phyloP scores from a whole-genome alignment of 768 basidiomycete genomes.

The Nidularia pulvinata region DNA sequence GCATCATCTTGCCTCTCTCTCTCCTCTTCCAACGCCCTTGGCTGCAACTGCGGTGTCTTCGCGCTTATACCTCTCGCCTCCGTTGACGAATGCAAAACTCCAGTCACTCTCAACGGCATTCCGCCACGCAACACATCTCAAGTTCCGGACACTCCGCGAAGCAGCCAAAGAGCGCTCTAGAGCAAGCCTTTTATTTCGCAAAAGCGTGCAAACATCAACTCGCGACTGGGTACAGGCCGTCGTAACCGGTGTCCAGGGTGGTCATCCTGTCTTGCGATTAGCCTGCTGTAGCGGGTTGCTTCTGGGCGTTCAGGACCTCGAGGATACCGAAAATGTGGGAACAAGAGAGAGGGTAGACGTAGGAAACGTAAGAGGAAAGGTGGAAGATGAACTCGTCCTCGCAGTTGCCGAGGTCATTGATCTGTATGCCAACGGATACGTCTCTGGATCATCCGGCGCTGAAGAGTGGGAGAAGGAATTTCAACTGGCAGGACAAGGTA shows the following conservation, averaged over 20 bases:
- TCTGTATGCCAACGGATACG: conserved; percentile 32
- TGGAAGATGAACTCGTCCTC: conserved; percentile 69
- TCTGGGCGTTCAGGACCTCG: conserved; percentile 60
- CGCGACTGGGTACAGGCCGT: conserved; percentile 51
- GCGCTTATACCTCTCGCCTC: conserved; percentile 45
- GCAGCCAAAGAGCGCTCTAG: conserved; percentile 26
- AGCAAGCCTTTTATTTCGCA: conserved; percentile 30
- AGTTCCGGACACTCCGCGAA: conserved; percentile 38
- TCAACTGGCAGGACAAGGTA: conserved; percentile 44
- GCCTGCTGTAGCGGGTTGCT: conserved; percentile 66
- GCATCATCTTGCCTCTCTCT: conserved; percentile 52
- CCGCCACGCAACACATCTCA: conserved; percentile 59
- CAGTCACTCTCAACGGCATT: conserved; percentile 53
- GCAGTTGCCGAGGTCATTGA: conserved; percentile 79
- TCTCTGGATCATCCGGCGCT: conserved; percentile 22
- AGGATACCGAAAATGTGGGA: conserved; percentile 19
- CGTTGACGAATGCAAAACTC: conserved; percentile 44
- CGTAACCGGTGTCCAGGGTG: conserved; percentile 63
- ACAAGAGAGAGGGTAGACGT: conserved; percentile 18
- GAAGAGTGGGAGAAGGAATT: conserved; percentile 72
- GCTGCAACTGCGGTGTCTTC: conserved; percentile 57
- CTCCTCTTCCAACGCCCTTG: conserved; percentile 55
- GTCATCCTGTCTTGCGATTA: conserved; percentile 59
- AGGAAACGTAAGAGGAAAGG: conserved; percentile 29
- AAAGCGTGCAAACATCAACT: conserved; percentile 35